Evolutionary conservation across 768 basidiomycete species (phyloP).

Genomic region (Gymnopilus dilepis): DNA sequence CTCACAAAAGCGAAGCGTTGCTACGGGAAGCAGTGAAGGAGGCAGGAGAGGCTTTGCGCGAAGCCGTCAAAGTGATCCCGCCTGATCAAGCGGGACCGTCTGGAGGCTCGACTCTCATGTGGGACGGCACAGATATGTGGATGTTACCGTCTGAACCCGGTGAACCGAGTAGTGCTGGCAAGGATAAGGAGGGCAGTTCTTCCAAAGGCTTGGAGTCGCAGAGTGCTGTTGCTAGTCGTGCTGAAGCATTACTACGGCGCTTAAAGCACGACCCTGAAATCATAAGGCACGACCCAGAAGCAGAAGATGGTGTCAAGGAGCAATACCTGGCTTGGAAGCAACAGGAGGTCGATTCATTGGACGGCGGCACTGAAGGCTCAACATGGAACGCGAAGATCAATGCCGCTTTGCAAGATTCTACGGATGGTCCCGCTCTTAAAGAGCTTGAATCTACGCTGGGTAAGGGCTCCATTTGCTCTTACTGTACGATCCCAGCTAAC

Average conservation of each 20-base stretch:
- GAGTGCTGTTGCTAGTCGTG: slow-evolving; percentile 70
- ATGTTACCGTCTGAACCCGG: slow-evolving; percentile 58
- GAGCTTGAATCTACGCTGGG: slow-evolving; percentile 63
- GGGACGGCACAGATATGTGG: slow-evolving; percentile 92
- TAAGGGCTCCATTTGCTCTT: slow-evolving; percentile 33
- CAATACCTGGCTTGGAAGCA: slow-evolving; percentile 63
- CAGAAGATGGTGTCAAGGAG: slow-evolving; percentile 58
- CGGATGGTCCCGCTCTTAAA: slow-evolving; percentile 58
- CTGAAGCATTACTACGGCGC: slow-evolving; percentile 75
- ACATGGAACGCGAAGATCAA: slow-evolving; percentile 61
- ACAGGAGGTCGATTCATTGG: slow-evolving; percentile 53
- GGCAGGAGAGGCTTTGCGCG: slow-evolving; percentile 80
- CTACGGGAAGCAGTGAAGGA: slow-evolving; percentile 76
- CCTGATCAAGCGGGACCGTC: slow-evolving; percentile 57
- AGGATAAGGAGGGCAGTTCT: slow-evolving; percentile 27
- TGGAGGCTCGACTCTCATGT: slow-evolving; percentile 50
- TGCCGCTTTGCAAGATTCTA: slow-evolving; percentile 52
- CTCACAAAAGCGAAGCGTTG: slow-evolving; percentile 72
- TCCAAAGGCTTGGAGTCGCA: slow-evolving; percentile 47
- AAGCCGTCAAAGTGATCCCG: slow-evolving; percentile 92
- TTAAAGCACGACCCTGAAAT: slow-evolving; percentile 78
- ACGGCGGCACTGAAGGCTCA: slow-evolving; percentile 61
- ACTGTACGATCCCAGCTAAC: slow-evolving; percentile 10
- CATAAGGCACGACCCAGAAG: slow-evolving; percentile 75
- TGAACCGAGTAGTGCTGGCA: slow-evolving; percentile 22